These are phyloP conservation scores for Saturnispora galanensis DNA, from an alignment of 805 yeast species.

Conservation along the genomic window DNA sequence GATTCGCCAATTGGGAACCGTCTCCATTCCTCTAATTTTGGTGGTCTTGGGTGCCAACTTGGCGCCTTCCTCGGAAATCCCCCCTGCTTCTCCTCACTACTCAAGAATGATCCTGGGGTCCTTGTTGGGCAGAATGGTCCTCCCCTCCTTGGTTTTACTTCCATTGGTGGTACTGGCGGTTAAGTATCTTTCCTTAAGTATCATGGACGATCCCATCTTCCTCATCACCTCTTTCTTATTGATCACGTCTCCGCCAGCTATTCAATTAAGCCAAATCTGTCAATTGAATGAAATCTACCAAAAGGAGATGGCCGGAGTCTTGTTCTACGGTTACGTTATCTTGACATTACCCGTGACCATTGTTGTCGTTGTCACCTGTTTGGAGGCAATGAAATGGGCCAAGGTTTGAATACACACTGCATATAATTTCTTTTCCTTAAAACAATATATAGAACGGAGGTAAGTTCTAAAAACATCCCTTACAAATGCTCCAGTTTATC, in stretches of 20 bases:
- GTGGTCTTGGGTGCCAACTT: constrained; percentile 73
- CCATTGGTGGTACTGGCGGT: constrained; percentile 60
- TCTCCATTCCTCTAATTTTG: constrained; percentile 67
- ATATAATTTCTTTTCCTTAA: neutral
- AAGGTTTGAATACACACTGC: neutral
- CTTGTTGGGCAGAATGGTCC: constrained; percentile 64
- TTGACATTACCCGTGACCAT: constrained; percentile 71
- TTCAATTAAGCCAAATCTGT: constrained; percentile 72
- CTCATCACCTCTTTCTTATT: constrained; percentile 65
- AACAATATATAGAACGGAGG: neutral
- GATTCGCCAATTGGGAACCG: constrained; percentile 56
- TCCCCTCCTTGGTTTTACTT: constrained; percentile 58
- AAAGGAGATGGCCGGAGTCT: constrained; percentile 72
- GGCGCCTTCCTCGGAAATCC: constrained; percentile 57
- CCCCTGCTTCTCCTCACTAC: constrained; percentile 56
- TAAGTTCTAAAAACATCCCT: neutral
- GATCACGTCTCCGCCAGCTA: constrained; percentile 76
- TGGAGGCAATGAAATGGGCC: constrained; percentile 40
- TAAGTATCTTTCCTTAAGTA: constrained; percentile 53
- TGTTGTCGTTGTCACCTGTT: constrained; percentile 55
- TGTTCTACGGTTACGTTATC: constrained; percentile 75
- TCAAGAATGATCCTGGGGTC: constrained; percentile 58
- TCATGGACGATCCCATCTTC: constrained; percentile 74
- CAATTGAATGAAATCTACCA: constrained; percentile 68
- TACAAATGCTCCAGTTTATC: constrained; percentile 4